Evolutionary conservation across 805 yeast genomes (phyloP).

Genomic region (Lipomyces chichibuensis): DNA sequence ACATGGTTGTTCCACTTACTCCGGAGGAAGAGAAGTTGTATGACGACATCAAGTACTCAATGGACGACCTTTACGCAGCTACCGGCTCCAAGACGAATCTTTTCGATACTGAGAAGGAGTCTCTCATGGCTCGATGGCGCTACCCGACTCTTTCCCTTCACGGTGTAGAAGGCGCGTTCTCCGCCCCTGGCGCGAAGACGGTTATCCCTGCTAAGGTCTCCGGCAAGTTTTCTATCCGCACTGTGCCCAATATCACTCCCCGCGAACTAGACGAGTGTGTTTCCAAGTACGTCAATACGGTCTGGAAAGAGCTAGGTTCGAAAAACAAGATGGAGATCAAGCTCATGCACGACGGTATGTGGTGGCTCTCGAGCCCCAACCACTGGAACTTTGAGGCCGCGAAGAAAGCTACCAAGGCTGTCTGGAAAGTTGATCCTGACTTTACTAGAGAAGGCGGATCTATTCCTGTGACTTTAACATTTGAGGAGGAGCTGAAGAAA

Average conservation of each 20-base stretch:
- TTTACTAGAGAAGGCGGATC: constrained; percentile 99
- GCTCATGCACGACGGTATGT: constrained; percentile 90
- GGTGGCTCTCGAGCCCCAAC: constrained; percentile 95
- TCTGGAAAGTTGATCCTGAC: constrained; percentile 95
- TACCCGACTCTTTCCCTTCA: constrained; percentile 94
- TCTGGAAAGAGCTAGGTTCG: constrained; percentile 69
- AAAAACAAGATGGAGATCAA: constrained; percentile 74
- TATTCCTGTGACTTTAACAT: constrained; percentile 93
- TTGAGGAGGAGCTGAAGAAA: constrained; percentile 83
- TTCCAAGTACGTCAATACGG: constrained; percentile 64
- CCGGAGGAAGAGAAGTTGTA: constrained; percentile 71
- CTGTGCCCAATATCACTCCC: constrained; percentile 92
- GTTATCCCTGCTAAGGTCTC: constrained; percentile 93
- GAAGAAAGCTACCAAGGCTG: constrained; percentile 87
- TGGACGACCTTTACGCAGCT: constrained; percentile 83
- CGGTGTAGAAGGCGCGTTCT: constrained; percentile 97
- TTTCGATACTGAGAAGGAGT: constrained; percentile 74
- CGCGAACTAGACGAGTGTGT: constrained; percentile 78
- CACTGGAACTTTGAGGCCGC: constrained; percentile 95
- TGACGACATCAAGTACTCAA: constrained; percentile 81
- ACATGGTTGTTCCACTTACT: constrained; percentile 94
- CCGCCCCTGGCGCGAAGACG: constrained; percentile 94
- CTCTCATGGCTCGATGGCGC: constrained; percentile 98
- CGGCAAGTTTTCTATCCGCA: constrained; percentile 96
- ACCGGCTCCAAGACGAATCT: constrained; percentile 85